phyloP scores from a whole-genome alignment of 257 asterid species.

The Plantago elongata region DNA sequence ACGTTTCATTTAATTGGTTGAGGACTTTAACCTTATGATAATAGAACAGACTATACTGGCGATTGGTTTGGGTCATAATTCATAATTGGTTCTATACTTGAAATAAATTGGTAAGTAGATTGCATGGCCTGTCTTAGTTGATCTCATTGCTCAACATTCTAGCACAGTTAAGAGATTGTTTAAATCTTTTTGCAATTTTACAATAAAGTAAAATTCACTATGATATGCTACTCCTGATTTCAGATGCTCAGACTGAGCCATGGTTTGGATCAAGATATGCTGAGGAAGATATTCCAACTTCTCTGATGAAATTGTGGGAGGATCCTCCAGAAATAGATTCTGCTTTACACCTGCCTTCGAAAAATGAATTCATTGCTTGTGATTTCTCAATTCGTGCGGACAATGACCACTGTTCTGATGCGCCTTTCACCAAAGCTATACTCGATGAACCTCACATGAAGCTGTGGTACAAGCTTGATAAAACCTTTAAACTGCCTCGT shows the following conservation, averaged over 20 bases:
- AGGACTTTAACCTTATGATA: too few species aligned
- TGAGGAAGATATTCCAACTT: constrained; percentile 77
- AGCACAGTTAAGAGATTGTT: too few species aligned
- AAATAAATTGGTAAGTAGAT: too few species aligned
- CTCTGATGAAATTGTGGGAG: constrained; percentile 69
- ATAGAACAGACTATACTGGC: too few species aligned
- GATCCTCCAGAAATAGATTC: constrained; percentile 69
- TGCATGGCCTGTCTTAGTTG: too few species aligned
- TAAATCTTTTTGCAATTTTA: too few species aligned
- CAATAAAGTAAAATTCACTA: too few species aligned
- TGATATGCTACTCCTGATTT: constrained; percentile 7
- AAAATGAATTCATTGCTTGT: constrained; percentile 79
- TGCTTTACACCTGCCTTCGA: constrained; percentile 66
- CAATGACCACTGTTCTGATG: constrained; percentile 38
- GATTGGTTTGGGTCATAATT: too few species aligned
- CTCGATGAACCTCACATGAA: constrained; percentile 71
- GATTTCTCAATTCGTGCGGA: constrained; percentile 77
- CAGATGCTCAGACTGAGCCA: constrained; percentile 83
- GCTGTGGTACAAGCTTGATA: constrained; percentile 94
- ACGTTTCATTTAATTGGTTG: too few species aligned
- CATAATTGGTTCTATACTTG: too few species aligned
- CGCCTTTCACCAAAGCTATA: constrained; percentile 63
- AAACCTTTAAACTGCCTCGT: constrained; percentile 86
- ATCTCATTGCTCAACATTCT: too few species aligned
- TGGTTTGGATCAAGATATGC: constrained; percentile 89